Evolutionary conservation across 305 asterid species (phyloP).

Genomic region (Solanum hybrid): DNA sequence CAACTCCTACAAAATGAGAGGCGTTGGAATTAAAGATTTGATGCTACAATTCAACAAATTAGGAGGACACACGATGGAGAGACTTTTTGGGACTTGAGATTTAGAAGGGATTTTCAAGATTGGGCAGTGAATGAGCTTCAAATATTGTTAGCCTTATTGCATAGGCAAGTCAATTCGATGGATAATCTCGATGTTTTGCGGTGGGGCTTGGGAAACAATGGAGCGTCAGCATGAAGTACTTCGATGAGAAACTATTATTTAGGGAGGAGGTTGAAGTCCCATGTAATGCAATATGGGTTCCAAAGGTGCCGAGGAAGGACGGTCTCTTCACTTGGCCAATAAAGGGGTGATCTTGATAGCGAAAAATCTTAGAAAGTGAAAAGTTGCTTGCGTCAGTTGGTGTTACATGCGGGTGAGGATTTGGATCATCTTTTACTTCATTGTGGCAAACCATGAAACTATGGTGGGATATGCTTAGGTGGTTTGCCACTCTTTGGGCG

Average conservation of each 20-base stretch:
- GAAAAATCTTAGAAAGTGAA: neutral
- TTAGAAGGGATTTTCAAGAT: neutral
- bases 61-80: neutral
- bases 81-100: neutral
- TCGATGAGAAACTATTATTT: neutral
- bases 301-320: neutral
- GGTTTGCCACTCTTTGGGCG: neutral
- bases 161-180: neutral
- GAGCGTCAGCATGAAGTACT: neutral
- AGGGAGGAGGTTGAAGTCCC: neutral
- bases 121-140: neutral
- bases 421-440: neutral
- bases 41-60: neutral
- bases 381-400: neutral
- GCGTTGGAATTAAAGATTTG: neutral
- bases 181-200: neutral
- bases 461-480: neutral
- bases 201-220: neutral
- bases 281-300: neutral
- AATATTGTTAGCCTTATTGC: neutral
- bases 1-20: neutral
- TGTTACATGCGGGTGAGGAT: neutral
- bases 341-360: neutral
- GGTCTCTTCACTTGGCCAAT: neutral
- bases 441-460: neutral